phyloP scores from a whole-genome alignment of 2,329 filamentous ascomycete species.

The Nigrograna mackinnonii region DNA sequence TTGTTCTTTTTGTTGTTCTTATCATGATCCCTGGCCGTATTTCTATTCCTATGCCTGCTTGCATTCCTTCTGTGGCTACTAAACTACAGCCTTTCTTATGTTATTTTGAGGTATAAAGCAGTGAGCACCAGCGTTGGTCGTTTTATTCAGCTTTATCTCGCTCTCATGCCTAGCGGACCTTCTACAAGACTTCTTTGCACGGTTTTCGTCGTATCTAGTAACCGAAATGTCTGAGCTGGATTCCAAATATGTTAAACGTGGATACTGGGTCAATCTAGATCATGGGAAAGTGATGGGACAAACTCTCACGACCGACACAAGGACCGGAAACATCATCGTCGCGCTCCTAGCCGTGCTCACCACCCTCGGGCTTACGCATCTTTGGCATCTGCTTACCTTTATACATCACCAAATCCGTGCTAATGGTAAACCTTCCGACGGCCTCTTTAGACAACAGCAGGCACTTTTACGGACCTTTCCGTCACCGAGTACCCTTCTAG shows the following conservation, averaged over 20 bases:
- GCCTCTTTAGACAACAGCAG: slow-evolving; percentile 17
- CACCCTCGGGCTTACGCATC: slow-evolving; percentile 1
- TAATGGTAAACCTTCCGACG: slow-evolving; percentile 8
- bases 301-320: slow-evolving; percentile 3
- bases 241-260: background rate
- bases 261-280: slow-evolving; percentile 2
- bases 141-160: too few species aligned
- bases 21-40: too few species aligned
- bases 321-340: slow-evolving; percentile 2
- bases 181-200: too few species aligned
- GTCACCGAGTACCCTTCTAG: slow-evolving; percentile 12
- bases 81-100: too few species aligned
- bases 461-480: slow-evolving; percentile 13
- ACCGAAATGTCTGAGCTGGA: slow-evolving; percentile 6
- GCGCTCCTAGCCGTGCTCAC: slow-evolving; percentile 3
- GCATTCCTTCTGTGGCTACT: too few species aligned
- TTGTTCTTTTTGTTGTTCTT: too few species aligned
- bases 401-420: slow-evolving; percentile 4
- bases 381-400: slow-evolving; percentile 1
- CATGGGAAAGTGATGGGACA: slow-evolving; percentile 5
- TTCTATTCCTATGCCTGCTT: too few species aligned
- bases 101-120: too few species aligned
- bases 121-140: too few species aligned
- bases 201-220: too few species aligned
- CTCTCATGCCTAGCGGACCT: too few species aligned